Evolutionary conservation across 257 asterid species (phyloP).

Genomic region (Eustoma russellianum): DNA sequence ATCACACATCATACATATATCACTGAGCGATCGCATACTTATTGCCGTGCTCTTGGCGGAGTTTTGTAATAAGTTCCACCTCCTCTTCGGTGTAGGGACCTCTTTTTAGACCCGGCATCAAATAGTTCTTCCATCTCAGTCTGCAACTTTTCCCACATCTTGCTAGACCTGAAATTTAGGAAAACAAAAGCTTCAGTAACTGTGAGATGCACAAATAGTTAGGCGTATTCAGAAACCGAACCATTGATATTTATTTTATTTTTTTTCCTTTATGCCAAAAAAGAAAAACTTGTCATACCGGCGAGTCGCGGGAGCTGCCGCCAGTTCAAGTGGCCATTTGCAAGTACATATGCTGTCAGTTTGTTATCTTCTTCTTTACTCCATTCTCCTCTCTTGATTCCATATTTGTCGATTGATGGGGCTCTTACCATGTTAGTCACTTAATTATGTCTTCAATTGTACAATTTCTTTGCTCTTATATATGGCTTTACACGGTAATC

Average conservation of each 20-base stretch:
- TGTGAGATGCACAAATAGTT: too few species aligned
- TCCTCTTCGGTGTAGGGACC: constrained; percentile 31
- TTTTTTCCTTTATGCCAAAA: too few species aligned
- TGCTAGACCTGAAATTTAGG: constrained; percentile 23
- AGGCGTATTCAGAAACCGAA: too few species aligned
- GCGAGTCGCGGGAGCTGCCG: constrained; percentile 31
- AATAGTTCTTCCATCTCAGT: constrained; percentile 42
- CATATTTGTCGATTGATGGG: constrained; percentile 10
- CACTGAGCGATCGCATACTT: constrained; percentile 14
- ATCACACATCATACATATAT: too few species aligned
- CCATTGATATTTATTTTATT: too few species aligned
- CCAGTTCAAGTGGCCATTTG: constrained; percentile 36
- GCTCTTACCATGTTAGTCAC: constrained; percentile 19
- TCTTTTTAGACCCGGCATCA: constrained; percentile 32
- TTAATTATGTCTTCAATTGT: too few species aligned
- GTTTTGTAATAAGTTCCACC: constrained; percentile 22
- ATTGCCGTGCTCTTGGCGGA: constrained; percentile 28
- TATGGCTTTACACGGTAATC: too few species aligned
- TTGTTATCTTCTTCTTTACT: constrained; percentile 35
- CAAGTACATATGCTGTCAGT: constrained; percentile 20
- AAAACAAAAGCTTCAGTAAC: background rate
- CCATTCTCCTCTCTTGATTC: constrained; percentile 35
- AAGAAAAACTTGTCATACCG: too few species aligned
- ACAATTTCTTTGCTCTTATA: too few species aligned
- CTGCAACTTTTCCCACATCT: constrained; percentile 57